These are phyloP conservation scores for Coemansia sp. DNA, from an alignment of 192 early-diverging fungal species.

Conservation along the genomic window DNA sequence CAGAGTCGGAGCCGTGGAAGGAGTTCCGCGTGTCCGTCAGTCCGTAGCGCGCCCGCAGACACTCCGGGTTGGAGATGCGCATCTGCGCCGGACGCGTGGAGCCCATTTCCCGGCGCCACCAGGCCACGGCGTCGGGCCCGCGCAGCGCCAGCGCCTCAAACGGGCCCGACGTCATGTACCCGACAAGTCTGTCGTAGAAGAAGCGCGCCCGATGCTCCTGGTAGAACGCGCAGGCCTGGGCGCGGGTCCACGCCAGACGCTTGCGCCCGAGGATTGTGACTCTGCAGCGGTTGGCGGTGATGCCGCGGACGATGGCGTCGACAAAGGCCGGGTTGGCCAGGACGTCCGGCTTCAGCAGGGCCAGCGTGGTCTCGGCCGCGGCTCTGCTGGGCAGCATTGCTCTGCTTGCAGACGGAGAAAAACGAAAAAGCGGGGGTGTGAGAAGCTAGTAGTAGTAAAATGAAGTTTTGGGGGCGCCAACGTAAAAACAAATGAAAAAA, in stretches of 20 bases:
- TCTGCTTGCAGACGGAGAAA: background rate
- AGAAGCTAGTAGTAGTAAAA: background rate
- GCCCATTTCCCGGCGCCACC: conserved; percentile 67
- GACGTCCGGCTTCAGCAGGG: conserved; percentile 73
- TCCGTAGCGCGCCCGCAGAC: conserved; percentile 63
- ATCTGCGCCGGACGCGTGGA: conserved; percentile 69
- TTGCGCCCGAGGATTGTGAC: conserved; percentile 50
- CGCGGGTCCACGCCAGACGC: conserved; percentile 57
- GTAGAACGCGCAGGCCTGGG: conserved; percentile 66
- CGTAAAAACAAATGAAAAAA: background rate
- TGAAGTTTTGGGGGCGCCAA: too few species aligned
- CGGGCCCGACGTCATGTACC: conserved; percentile 73
- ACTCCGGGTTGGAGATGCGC: conserved; percentile 56
- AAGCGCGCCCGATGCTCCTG: conserved; percentile 65
- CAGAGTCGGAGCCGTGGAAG: conserved; percentile 73
- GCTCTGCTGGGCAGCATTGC: background rate
- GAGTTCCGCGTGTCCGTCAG: conserved; percentile 76
- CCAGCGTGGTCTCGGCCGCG: conserved; percentile 49
- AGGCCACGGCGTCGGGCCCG: conserved; percentile 58
- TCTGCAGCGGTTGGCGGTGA: conserved; percentile 35
- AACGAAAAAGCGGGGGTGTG: background rate
- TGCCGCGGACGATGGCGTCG: conserved; percentile 33
- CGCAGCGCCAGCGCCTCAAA: conserved; percentile 63
- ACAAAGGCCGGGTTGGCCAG: conserved; percentile 59
- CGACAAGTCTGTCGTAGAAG: conserved; percentile 68